These are phyloP conservation scores for Brassica carinata DNA, from an alignment of 345 rosid genomes.

Conservation along the genomic window DNA sequence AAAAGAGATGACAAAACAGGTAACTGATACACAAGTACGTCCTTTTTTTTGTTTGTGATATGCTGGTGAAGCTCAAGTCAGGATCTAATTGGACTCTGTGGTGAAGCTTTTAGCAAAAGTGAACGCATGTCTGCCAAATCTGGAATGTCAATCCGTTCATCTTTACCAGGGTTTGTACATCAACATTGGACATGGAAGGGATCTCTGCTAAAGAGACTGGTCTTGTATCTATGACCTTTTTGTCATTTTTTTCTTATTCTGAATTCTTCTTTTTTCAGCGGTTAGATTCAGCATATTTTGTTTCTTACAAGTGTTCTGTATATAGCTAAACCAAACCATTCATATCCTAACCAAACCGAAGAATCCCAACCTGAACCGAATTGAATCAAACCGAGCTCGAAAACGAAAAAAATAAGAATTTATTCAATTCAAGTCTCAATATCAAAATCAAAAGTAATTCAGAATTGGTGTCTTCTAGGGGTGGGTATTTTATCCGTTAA, in stretches of 20 bases:
- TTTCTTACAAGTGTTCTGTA: conserved; percentile 1
- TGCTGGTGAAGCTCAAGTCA: neutral
- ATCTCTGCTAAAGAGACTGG: conserved; percentile 14
- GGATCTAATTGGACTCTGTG: conserved; percentile 1
- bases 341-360: neutral
- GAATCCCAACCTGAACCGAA: neutral
- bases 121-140: conserved; percentile 1
- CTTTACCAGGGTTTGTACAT: conserved; percentile 28
- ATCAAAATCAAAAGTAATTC: neutral
- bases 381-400: neutral
- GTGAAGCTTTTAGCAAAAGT: conserved; percentile 1
- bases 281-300: conserved; percentile 4
- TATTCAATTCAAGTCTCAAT: neutral
- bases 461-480: neutral
- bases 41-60: neutral
- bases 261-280: neutral
- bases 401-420: too few relatives aligned
- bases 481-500: too few relatives aligned
- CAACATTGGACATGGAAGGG: conserved; percentile 14
- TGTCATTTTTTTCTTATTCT: neutral
- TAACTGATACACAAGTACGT: conserved; percentile 14
- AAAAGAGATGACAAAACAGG: conserved; percentile 51
- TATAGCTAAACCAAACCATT: conserved; percentile 25
- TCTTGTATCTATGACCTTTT: conserved; percentile 28
- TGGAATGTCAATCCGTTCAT: conserved; percentile 1